Conservation (phyloP, 805 yeast species). For the Kodamaea nitidulidarum region DNA sequence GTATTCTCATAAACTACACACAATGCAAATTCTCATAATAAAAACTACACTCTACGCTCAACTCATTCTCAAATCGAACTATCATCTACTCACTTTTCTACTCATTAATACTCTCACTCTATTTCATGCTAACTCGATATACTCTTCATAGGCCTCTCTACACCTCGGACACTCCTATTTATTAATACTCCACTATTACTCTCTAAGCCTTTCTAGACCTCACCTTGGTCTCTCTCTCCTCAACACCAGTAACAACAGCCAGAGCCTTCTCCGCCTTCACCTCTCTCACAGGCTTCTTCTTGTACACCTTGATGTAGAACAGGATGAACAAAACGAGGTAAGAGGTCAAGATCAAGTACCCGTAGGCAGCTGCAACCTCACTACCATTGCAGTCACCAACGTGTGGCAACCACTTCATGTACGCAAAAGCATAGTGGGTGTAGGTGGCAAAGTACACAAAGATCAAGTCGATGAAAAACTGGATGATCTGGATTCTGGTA, state of each 20-base stretch:
- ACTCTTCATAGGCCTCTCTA: neutral
- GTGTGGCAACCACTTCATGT: constrained; percentile 64
- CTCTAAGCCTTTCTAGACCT: constrained; percentile 38
- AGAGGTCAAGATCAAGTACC: constrained; percentile 82
- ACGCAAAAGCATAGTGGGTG: constrained; percentile 76
- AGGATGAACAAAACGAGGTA: constrained; percentile 87
- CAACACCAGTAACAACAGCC: constrained; percentile 11
- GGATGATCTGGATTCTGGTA: constrained; percentile 91
- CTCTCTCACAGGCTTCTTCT: constrained; percentile 32
- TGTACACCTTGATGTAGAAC: constrained; percentile 86
- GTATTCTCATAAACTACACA: no score
- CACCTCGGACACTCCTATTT: no score
- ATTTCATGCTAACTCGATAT: neutral
- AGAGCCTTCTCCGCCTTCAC: constrained; percentile 15
- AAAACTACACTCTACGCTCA: no score
- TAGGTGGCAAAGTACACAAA: constrained; percentile 94
- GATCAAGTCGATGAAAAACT: constrained; percentile 81
- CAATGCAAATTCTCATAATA: no score
- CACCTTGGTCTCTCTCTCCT: constrained; percentile 17
- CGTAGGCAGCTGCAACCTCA: constrained; percentile 88
- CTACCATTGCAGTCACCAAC: constrained; percentile 83
- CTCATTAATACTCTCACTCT: no score
- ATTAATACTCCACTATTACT: no score
- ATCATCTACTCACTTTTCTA: no score
- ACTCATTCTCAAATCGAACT: no score